phyloP scores from a whole-genome alignment of 1,284 basidiomycete species.

The Flammula alnicola region DNA sequence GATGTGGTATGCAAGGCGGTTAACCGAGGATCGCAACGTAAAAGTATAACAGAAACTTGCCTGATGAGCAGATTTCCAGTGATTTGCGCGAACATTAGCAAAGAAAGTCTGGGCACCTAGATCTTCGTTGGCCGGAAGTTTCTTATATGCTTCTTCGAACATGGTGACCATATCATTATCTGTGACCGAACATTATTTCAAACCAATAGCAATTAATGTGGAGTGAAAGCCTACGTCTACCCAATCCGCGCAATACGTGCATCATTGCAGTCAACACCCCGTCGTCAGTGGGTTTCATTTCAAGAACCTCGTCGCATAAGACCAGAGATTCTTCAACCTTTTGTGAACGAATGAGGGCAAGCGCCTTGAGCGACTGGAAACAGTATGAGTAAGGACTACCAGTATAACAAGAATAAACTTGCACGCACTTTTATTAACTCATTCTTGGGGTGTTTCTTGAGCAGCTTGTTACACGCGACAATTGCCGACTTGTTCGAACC shows the following conservation, averaged over 20 bases:
- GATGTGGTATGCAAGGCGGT: background rate
- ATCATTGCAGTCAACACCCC: slow-evolving; percentile 77
- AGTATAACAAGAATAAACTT: slow-evolving; percentile 6
- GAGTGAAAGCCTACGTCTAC: slow-evolving; percentile 61
- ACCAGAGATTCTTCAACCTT: slow-evolving; percentile 81
- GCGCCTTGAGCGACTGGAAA: slow-evolving; percentile 77
- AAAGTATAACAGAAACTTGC: slow-evolving; percentile 42
- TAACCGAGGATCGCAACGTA: slow-evolving; percentile 18
- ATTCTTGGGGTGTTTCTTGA: slow-evolving; percentile 80
- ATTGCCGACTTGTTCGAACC: slow-evolving; percentile 85
- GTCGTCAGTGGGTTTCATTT: slow-evolving; percentile 69
- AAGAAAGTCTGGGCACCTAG: slow-evolving; percentile 83
- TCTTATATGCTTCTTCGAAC: slow-evolving; percentile 82
- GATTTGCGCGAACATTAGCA: slow-evolving; percentile 74
- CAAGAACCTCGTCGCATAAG: slow-evolving; percentile 81
- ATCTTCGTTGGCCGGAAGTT: slow-evolving; percentile 79
- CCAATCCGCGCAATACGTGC: slow-evolving; percentile 77
- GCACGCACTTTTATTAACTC: slow-evolving; percentile 68
- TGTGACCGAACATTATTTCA: slow-evolving; percentile 32
- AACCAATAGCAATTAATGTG: background rate
- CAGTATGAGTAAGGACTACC: background rate
- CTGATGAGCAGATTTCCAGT: slow-evolving; percentile 84
- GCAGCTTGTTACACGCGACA: slow-evolving; percentile 80
- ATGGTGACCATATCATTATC: slow-evolving; percentile 78
- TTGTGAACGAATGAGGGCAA: slow-evolving; percentile 80